Percentiles rank a stretch among this genome's conserved stretches.
phyloP scores from a whole-genome alignment of 257 asterid genomes.

The Asclepias syriaca region DNA sequence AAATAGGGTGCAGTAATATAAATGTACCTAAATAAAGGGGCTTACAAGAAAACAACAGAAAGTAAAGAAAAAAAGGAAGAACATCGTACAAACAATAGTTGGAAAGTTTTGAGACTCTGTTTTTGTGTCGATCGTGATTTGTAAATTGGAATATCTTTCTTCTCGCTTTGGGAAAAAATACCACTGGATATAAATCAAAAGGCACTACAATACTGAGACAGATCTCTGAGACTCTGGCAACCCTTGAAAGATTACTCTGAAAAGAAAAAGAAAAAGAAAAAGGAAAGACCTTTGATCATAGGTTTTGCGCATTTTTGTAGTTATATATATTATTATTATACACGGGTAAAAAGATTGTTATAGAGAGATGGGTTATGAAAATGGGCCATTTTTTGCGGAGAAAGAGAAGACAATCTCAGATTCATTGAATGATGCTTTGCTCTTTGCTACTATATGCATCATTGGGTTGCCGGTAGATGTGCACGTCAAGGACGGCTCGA shows the following conservation, averaged over 20 bases:
- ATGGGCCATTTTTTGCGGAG: constrained; percentile 32
- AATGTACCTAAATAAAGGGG: background rate
- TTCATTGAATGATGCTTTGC: constrained; percentile 49
- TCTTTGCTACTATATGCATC: constrained; percentile 66
- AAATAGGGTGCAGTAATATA: background rate
- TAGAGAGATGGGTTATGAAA: constrained; percentile 53
- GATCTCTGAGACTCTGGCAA: constrained; percentile 11
- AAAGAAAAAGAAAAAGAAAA: too few relatives aligned
- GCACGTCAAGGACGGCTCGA: constrained; percentile 72
- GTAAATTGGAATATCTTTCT: background rate
- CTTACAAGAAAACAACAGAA: background rate
- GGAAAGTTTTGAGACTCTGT: background rate
- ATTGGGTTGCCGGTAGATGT: constrained; percentile 77
- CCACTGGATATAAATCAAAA: background rate
- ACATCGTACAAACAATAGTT: background rate
- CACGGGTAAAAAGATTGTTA: too few relatives aligned
- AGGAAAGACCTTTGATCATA: background rate
- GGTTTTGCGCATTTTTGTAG: background rate
- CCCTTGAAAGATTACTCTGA: background rate
- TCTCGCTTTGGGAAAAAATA: background rate
- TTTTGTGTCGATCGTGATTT: constrained; percentile 9
- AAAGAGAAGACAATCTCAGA: constrained; percentile 33
- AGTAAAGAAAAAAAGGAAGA: background rate
- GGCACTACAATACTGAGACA: background rate
- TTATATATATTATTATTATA: background rate